Conservation (phyloP, 2,329 filamentous ascomycete species). For the Annulohypoxylon truncatum region DNA sequence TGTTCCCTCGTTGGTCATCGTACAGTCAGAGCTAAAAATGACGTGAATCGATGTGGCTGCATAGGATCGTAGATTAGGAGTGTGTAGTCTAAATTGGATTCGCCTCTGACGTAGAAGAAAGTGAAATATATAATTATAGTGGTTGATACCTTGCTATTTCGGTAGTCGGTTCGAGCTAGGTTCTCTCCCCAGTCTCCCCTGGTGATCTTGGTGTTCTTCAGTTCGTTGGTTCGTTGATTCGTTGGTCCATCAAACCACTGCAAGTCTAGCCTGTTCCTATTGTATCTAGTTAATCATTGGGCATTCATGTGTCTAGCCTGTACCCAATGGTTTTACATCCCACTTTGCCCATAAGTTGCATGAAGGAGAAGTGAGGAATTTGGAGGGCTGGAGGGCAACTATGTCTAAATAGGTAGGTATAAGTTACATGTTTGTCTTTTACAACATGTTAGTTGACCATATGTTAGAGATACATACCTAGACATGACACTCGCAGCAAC, state of each 20-base stretch:
- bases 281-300: slow-evolving; percentile 16
- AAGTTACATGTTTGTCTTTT: background rate
- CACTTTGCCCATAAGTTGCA: background rate
- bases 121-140: background rate
- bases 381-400: too few relatives aligned
- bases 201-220: slow-evolving; percentile 26
- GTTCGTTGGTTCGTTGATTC: slow-evolving; percentile 14
- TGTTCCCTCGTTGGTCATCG: background rate
- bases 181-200: slow-evolving; percentile 31
- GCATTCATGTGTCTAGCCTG: slow-evolving; percentile 3
- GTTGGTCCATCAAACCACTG: slow-evolving; percentile 14
- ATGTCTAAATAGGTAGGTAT: background rate
- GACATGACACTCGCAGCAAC: background rate
- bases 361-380: background rate
- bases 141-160: slow-evolving; percentile 6
- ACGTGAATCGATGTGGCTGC: background rate
- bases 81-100: slow-evolving; percentile 19
- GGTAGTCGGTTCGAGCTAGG: slow-evolving; percentile 16
- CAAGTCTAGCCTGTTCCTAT: slow-evolving; percentile 37
- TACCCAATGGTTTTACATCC: background rate
- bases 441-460: background rate
- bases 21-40: slow-evolving; percentile 29
- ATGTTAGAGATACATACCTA: slow-evolving; percentile 4
- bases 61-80: background rate
- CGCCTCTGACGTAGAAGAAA: slow-evolving; percentile 18